phyloP scores from a whole-genome alignment of 306 rosid genomes.

The Cucurbita maxima region DNA sequence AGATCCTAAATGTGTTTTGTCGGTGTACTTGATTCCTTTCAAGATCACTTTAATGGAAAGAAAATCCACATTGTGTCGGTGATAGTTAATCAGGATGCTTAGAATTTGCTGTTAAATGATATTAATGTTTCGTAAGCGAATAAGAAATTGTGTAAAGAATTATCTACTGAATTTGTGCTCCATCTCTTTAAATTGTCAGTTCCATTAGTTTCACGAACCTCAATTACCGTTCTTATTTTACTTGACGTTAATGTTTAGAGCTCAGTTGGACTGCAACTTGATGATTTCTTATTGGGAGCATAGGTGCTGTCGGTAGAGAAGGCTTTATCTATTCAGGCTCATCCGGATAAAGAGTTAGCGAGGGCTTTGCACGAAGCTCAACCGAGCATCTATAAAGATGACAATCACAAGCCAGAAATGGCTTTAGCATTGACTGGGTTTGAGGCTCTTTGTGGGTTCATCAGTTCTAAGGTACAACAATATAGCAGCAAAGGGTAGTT shows the following conservation, averaged over 20 bases:
- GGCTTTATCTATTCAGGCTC: slow-evolving; percentile 29
- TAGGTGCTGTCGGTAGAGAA: slow-evolving; percentile 25
- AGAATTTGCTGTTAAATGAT: not conserved
- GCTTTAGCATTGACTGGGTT: slow-evolving; percentile 27
- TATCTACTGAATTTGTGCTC: not conserved
- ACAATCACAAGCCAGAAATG: slow-evolving; percentile 35
- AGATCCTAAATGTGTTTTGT: not conserved
- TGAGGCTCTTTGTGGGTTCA: slow-evolving; percentile 29
- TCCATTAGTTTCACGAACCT: not conserved
- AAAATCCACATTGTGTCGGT: not conserved
- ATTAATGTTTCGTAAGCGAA: not conserved
- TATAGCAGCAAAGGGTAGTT: not conserved
- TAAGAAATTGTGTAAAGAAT: not conserved
- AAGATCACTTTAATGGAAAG: not conserved
- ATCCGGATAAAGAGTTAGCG: slow-evolving; percentile 28
- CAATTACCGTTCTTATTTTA: not conserved
- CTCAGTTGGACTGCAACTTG: slow-evolving; percentile 5
- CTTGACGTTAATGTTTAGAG: not conserved
- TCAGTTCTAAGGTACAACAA: slow-evolving; percentile 17
- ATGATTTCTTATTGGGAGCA: slow-evolving; percentile 3
- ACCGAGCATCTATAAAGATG: slow-evolving; percentile 20
- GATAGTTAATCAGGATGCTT: not conserved
- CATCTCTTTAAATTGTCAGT: not conserved
- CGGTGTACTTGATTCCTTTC: not conserved
- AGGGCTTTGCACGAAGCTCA: slow-evolving; percentile 19